A percentile compares a stretch with the other conserved stretches of the same genome.
Conservation (phyloP, 495 filamentous ascomycete species). For the Hypomontagnella monticulosa region DNA sequence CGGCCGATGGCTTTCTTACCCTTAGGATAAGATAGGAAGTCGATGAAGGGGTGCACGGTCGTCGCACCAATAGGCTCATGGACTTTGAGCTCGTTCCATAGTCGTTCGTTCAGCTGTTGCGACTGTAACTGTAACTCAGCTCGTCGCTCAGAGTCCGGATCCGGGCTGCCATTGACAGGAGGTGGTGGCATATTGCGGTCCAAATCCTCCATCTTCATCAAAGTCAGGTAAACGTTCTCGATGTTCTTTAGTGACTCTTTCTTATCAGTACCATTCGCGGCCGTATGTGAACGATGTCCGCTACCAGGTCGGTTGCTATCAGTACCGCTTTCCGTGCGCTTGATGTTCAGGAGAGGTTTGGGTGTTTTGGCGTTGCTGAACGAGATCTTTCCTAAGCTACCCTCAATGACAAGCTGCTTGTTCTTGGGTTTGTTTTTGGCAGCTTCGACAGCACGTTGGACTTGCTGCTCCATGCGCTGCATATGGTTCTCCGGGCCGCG, state of each 20-base stretch:
- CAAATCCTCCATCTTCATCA: slow-evolving; percentile 95
- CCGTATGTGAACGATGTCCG: slow-evolving; percentile 57
- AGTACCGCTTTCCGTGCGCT: slow-evolving; percentile 79
- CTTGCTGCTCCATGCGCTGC: slow-evolving; percentile 99
- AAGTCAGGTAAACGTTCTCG: slow-evolving; percentile 81
- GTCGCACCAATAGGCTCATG: slow-evolving; percentile 85
- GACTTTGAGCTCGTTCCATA: slow-evolving; percentile 88
- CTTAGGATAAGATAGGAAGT: slow-evolving; percentile 92
- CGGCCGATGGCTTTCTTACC: slow-evolving; percentile 95
- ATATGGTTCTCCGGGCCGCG: slow-evolving; percentile 93
- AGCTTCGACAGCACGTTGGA: slow-evolving; percentile 95
- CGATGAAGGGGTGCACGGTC: slow-evolving; percentile 91
- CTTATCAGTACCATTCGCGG: slow-evolving; percentile 69
- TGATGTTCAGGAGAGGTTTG: slow-evolving; percentile 92
- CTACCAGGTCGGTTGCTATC: slow-evolving; percentile 57
- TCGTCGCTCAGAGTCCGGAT: slow-evolving; percentile 71
- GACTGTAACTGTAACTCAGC: slow-evolving; percentile 81
- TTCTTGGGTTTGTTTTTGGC: slow-evolving; percentile 97
- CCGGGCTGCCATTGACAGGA: slow-evolving; percentile 66
- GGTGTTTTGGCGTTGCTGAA: slow-evolving; percentile 99
- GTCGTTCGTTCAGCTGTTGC: slow-evolving; percentile 78
- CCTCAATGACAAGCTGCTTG: slow-evolving; percentile 97
- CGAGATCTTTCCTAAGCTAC: slow-evolving; percentile 97
- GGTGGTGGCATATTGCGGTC: slow-evolving; percentile 84
- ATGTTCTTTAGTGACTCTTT: slow-evolving; percentile 86